Evolutionary conservation across 257 asterid species (phyloP), one percentile per base, ranked within the genome.

Genomic region (Gynochthodes officinalis): DNA sequence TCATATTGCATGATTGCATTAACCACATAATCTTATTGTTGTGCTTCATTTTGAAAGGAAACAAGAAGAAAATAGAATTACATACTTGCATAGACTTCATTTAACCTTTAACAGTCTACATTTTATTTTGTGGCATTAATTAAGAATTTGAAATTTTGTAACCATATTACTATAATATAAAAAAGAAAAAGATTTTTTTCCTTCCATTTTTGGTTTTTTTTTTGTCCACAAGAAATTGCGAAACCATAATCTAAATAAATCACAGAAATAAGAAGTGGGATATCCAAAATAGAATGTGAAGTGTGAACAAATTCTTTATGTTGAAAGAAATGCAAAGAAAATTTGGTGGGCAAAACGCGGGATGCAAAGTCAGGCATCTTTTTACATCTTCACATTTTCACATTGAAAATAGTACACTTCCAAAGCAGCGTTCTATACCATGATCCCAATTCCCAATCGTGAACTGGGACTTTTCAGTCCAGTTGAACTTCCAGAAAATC

Each of bases 261-360:
- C 62, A n/a, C 30, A 55, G 14, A 14, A 55, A n/a, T 2, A 53
- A 21, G 0, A 6, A 10, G 12, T 28, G 19, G 25, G 15, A 21
- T 7, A 59, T 14, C 70, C 50, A 37, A 63, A 25, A 66, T 33
- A 13, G 60, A 30, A 35, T 61, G 67, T 33, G 64, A 64, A 28
- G 21, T 64, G 72, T 64, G 72, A 33, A 73, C 44, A 16, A 1
- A 42, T 7, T 21, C 33, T 27, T 8, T 10, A 43, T 4, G 77
- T 66, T 55, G 78, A 74, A 43, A 42, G 60, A 28, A 27, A 5
- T 23, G 8, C 0, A 19, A 7, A 33, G 21, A 54, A 33, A 54
- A 67, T 7, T 19, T 19, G 78, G 78, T 74, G 78, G 78, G 30
- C 50, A 14, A 13, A 25, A 74, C 78, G 78, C 78, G 73, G 67